These are phyloP conservation scores for Cutaneotrichosporon cavernicola DNA, from an alignment of 1,284 basidiomycete species.

Conservation along the genomic window DNA sequence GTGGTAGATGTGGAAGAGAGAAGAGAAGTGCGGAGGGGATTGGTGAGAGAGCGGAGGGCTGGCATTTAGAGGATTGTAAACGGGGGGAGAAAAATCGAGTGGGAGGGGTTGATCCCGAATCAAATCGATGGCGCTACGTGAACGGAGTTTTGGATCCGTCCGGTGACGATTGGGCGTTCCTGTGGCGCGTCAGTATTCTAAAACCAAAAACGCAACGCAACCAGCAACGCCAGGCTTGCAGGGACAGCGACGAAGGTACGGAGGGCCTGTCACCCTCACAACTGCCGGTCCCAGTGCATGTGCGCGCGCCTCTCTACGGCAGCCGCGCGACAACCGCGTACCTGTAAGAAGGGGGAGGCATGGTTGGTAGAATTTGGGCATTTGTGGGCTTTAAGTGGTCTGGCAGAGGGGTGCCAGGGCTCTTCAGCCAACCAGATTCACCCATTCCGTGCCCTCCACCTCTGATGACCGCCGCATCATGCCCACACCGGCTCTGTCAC, in stretches of 20 bases:
- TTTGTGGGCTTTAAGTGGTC: neutral
- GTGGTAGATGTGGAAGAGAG: slow-evolving; percentile 27
- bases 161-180: slow-evolving; percentile 5
- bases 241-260: too few species aligned
- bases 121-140: slow-evolving; percentile 8
- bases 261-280: neutral
- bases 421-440: neutral
- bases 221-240: neutral
- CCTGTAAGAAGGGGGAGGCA: neutral
- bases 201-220: neutral
- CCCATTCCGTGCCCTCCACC: neutral
- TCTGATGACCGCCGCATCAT: neutral
- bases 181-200: neutral
- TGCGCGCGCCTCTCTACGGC: neutral
- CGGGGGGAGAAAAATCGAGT: slow-evolving; percentile 24
- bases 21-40: slow-evolving; percentile 23
- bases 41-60: slow-evolving; percentile 23
- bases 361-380: neutral
- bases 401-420: neutral
- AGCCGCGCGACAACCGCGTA: neutral
- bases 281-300: neutral
- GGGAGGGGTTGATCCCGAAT: slow-evolving; percentile 13
- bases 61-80: slow-evolving; percentile 30
- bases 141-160: neutral
- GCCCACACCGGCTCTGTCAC: neutral